Base-by-base conservation (phyloP, 306 rosid species). In the Prunus fruticosa region DNA sequence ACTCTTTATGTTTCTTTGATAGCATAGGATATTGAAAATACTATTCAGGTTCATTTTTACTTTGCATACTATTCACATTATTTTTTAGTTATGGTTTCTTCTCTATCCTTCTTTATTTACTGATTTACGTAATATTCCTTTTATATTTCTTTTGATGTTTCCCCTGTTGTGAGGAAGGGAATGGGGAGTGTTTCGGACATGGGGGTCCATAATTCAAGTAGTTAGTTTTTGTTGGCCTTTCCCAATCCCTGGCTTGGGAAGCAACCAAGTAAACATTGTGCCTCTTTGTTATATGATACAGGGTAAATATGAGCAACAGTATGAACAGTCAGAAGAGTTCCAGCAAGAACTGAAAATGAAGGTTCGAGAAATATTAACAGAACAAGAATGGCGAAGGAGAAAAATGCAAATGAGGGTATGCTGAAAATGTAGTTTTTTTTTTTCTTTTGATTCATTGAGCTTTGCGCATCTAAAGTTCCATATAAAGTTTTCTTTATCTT, bases 381-480 rank as follows among this genome's bases (percentile, higher is more conserved):
- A 96, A 52, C 97, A 96, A 84, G 98, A 96, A 87, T 96, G 99
- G 99, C 88, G 98, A 83, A 91, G 97, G 87, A 86, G 97, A 80
- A 95, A 95, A 88, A 95, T 90, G 97, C 96, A 89, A 86, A 92
- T 92, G 99, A 88, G 99, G 92, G 98, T 92, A 89, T 75, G 92
- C 63, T 52, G 69, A 64, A 77, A 67, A 38, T 28, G 8, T 11
- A 25, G 12, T 34, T 5, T 7, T 65, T 6, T 7, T 65, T 7
- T 69, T 64, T 64, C 49, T 23, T 13, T 30, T 53, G 25, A 34
- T 64, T 83, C 60, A 23, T 14, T 53, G 30, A 12, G 51, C 67
- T 38, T 51, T 78, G 6, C 53, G 19, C 2, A 10, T 57, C 23
- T 11, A 46, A 49, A 77, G 61, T 65, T 71, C 76, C 69, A 45